Conservation (phyloP, 176 grass and related monocot species). For the Olyra latifolia region DNA sequence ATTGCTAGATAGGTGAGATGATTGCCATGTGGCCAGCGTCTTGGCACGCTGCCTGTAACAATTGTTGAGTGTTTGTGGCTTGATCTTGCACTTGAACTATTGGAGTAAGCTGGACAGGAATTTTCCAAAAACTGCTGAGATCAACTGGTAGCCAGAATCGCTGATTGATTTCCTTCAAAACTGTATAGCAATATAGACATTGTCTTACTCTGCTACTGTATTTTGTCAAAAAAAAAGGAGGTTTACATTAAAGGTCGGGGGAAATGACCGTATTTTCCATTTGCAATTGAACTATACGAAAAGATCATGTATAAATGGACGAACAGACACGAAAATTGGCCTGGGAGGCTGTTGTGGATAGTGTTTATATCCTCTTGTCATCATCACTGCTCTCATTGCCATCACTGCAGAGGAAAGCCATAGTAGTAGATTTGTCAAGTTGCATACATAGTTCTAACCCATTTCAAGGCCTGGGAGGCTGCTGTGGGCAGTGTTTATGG, state of each 20-base stretch:
- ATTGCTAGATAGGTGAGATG: too few species aligned
- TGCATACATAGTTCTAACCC: neutral
- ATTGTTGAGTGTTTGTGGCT: neutral
- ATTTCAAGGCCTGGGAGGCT: neutral
- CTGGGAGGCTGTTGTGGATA: neutral
- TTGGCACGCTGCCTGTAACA: neutral
- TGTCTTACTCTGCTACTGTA: constrained; percentile 33
- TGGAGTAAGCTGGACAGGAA: neutral
- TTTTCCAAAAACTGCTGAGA: neutral
- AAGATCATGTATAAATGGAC: neutral
- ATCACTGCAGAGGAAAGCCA: constrained; percentile 49
- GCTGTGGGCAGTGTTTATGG: constrained; percentile 18
- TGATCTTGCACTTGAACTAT: neutral
- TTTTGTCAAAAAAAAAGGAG: constrained; percentile 38
- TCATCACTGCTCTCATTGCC: constrained; percentile 83
- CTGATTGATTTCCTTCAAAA: neutral
- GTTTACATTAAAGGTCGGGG: constrained; percentile 36
- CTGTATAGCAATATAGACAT: neutral
- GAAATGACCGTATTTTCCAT: constrained; percentile 31
- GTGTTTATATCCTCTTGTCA: constrained; percentile 47
- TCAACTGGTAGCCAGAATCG: neutral
- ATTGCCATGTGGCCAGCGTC: neutral
- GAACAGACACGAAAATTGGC: neutral
- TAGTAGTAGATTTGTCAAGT: constrained; percentile 11
- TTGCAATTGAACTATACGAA: constrained; percentile 31